Percentiles rank a stretch among this genome's conserved stretches.
These are phyloP conservation scores for Cordia subcordata DNA, from an alignment of 257 asterid genomes.

Conservation along the genomic window DNA sequence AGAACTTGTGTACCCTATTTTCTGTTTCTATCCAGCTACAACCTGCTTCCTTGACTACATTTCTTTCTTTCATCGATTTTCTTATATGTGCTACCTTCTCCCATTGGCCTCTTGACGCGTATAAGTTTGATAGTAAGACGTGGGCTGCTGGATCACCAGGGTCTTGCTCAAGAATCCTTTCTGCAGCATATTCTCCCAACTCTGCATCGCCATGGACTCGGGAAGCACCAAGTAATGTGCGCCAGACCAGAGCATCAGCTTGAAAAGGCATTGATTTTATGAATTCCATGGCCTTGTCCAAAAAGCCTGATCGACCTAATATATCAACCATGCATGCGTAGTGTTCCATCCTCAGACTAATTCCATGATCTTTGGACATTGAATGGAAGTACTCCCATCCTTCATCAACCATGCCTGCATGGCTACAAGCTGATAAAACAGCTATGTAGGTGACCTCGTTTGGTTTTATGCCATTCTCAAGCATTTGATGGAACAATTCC, in stretches of 20 bases:
- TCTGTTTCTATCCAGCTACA: slow-evolving; percentile 94
- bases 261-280: slow-evolving; percentile 61
- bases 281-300: slow-evolving; percentile 51
- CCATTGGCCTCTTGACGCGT: slow-evolving; percentile 74
- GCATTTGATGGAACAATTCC: slow-evolving; percentile 58
- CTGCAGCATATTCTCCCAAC: slow-evolving; percentile 66
- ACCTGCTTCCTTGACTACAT: slow-evolving; percentile 80
- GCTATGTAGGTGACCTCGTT: slow-evolving; percentile 85
- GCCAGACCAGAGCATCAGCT: slow-evolving; percentile 81
- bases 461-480: slow-evolving; percentile 51
- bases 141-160: slow-evolving; percentile 78
- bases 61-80: slow-evolving; percentile 63
- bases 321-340: slow-evolving; percentile 90
- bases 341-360: slow-evolving; percentile 83
- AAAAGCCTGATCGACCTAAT: slow-evolving; percentile 61
- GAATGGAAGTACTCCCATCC: slow-evolving; percentile 64
- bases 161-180: slow-evolving; percentile 59
- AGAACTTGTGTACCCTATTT: slow-evolving; percentile 67
- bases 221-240: slow-evolving; percentile 87
- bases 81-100: slow-evolving; percentile 53
- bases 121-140: slow-evolving; percentile 67
- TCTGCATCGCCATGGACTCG: slow-evolving; percentile 55
- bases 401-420: slow-evolving; percentile 61
- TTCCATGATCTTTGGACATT: slow-evolving; percentile 53
- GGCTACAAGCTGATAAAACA: slow-evolving; percentile 92